These are phyloP conservation scores for Aschersonia sp. DNA, from an alignment of 2,329 filamentous ascomycete species.

Conservation along the genomic window DNA sequence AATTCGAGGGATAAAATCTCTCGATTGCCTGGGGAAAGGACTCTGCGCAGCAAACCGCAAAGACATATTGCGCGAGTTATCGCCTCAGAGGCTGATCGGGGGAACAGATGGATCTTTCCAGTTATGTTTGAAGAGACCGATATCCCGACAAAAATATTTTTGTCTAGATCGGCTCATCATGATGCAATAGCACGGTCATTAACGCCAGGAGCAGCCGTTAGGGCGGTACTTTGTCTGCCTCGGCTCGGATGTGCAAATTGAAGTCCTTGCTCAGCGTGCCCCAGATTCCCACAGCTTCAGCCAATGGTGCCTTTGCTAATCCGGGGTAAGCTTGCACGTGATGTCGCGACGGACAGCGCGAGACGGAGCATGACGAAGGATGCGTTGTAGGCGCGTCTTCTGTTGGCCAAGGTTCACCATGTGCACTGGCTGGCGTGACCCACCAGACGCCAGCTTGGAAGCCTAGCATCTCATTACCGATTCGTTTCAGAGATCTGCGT, in stretches of 20 bases:
- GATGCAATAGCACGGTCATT: not conserved
- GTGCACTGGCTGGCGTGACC: not conserved
- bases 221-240: not conserved
- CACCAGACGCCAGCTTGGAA: too few species aligned
- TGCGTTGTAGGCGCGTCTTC: not conserved
- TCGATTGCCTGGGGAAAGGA: slow-evolving; percentile 13
- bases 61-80: slow-evolving; percentile 12
- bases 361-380: not conserved
- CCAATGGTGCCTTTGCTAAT: not conserved
- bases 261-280: not conserved
- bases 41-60: slow-evolving; percentile 15
- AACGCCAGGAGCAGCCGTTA: not conserved
- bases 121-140: not conserved
- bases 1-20: slow-evolving; percentile 12
- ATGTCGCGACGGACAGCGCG: not conserved
- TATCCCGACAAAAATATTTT: not conserved
- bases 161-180: slow-evolving; percentile 2
- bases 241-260: not conserved
- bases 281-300: not conserved
- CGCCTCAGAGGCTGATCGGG: not conserved
- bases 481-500: not conserved
- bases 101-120: not conserved
- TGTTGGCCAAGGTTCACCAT: not conserved
- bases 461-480: too few species aligned
- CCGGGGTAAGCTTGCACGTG: not conserved